Evolutionary conservation across 352 stramenopile genomes (phyloP).

Genomic region (Phytophthora europaea): DNA sequence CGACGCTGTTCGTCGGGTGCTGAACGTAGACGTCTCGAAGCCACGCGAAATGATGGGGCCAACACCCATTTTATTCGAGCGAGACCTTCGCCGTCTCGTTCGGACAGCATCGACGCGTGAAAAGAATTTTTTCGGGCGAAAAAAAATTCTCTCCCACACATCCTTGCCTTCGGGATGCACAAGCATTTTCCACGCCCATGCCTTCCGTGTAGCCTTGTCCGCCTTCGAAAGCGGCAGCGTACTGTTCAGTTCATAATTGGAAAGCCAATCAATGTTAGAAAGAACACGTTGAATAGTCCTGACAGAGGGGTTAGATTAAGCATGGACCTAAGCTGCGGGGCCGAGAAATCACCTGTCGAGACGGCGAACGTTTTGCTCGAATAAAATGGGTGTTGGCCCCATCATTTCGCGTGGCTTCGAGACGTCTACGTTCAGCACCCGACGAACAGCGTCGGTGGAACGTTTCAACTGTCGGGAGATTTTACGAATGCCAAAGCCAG

Average conservation of each 20-base stretch:
- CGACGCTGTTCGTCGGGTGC: neutral
- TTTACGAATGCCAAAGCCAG: neutral
- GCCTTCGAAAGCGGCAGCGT: neutral
- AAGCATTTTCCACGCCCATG: neutral
- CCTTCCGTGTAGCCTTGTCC: neutral
- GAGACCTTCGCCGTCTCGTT: neutral
- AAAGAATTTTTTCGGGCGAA: neutral
- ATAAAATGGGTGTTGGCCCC: neutral
- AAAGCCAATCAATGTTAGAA: neutral
- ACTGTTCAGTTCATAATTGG: neutral
- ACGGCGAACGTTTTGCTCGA: neutral
- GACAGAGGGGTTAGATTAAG: neutral
- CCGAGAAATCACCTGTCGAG: neutral
- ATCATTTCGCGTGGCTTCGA: neutral
- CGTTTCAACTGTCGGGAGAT: neutral
- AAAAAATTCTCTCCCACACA: neutral
- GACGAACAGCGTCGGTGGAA: neutral
- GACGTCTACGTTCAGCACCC: neutral
- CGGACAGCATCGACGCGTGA: neutral
- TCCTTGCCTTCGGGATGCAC: neutral
- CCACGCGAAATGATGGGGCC: neutral
- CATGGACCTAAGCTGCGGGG: neutral
- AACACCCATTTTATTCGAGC: neutral
- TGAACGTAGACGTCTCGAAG: neutral
- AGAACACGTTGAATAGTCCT: neutral